phyloP scores from a whole-genome alignment of 345 rosid species.

The Citrus reticulata region DNA sequence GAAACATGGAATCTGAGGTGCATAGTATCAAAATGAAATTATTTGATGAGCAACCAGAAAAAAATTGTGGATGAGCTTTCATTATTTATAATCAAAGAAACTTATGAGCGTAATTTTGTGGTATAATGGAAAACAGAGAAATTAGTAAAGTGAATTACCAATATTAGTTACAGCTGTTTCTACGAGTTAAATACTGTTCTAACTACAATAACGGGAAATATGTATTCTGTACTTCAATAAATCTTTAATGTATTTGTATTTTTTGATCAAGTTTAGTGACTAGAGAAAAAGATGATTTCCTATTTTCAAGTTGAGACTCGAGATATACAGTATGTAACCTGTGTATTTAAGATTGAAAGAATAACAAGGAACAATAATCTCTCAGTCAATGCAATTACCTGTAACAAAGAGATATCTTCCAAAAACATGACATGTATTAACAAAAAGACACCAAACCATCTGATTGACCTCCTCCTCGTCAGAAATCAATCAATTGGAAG shows the following conservation, averaged over 20 bases:
- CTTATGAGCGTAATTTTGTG: background rate
- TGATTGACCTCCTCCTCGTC: constrained; percentile 6
- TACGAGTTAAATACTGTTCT: constrained; percentile 1
- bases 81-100: constrained; percentile 6
- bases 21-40: background rate
- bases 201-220: background rate
- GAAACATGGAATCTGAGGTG: constrained; percentile 3
- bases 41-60: background rate
- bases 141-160: background rate
- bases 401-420: constrained; percentile 17
- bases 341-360: background rate
- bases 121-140: constrained; percentile 1
- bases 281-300: background rate
- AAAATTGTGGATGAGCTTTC: background rate
- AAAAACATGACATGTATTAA: constrained; percentile 19
- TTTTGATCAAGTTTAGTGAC: background rate
- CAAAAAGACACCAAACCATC: constrained; percentile 17
- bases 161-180: constrained; percentile 1
- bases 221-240: constrained; percentile 8
- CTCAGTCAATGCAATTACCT: constrained; percentile 20
- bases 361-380: background rate
- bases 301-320: background rate
- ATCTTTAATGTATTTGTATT: background rate
- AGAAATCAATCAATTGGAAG: constrained; percentile 13
- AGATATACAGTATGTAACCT: background rate